Percentiles rank a stretch among this genome's conserved stretches.
Conservation (phyloP, 2,329 filamentous ascomycete species). For the Monilinia laxa region DNA sequence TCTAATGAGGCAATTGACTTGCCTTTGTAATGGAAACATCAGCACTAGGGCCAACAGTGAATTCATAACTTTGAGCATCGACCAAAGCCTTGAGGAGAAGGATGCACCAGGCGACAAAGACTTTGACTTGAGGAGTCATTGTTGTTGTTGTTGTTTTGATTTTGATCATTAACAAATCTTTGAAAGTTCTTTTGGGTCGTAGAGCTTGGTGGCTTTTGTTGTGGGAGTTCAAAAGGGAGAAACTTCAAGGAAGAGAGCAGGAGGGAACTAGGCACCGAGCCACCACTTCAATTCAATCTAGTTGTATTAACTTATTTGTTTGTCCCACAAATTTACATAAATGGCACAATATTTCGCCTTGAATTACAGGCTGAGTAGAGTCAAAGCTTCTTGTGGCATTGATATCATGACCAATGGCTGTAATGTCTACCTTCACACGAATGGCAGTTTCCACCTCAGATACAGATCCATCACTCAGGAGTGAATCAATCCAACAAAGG, state of each 20-base stretch:
- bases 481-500: not conserved
- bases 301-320: not conserved
- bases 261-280: not conserved
- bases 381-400: not conserved
- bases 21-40: conserved; percentile 1
- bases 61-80: not conserved
- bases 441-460: not conserved
- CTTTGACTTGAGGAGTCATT: not conserved
- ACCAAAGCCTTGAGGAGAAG: not conserved
- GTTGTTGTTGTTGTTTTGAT: not conserved
- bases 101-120: not conserved
- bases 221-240: not conserved
- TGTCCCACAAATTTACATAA: not conserved
- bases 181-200: not conserved
- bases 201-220: not conserved
- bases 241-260: not conserved
- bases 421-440: not conserved
- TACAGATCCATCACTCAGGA: not conserved
- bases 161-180: not conserved
- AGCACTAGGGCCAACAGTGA: not conserved
- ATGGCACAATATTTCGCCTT: not conserved
- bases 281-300: not conserved
- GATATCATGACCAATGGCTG: not conserved
- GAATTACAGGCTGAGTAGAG: not conserved
- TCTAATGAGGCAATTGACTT: not conserved